Base-by-base conservation (phyloP, 2,329 filamentous ascomycete species). In the Claviceps digitariae region DNA sequence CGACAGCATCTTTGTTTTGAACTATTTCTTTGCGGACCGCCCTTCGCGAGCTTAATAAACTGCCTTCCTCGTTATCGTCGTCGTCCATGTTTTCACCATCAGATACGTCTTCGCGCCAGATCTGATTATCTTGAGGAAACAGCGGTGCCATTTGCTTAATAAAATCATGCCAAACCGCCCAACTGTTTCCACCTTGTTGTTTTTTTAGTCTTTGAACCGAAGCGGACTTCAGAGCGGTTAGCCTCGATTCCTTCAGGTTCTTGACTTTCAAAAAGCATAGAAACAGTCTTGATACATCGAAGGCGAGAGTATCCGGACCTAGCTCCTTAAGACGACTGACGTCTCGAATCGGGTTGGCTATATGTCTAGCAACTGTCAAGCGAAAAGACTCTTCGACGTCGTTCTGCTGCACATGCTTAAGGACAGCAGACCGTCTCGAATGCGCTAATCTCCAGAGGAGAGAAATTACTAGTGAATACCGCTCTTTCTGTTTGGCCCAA, bases 1-100 rank as follows among this genome's bases (percentile, higher is more conserved):
- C 70, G 44, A 76, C 70, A 0, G 77, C 67, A 17, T 61, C 63
- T 40, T 62, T 67, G 54, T 71, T 61, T 17, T 64, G 66, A 1
- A 71, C 56, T 31, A 71, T 67, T 52, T 69, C 66, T 48, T 61
- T 68, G 0, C 40, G 45, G 1, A 21, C 50, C 10, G 51, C 52
- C 31, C 57, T 67, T 23, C 63, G 62, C 20, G 53, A 45, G 8
- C 55, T 54, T 48, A 29, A n/a, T 15, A 36, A 40, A 17, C 55
- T 56, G 4, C 50, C 52, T 7, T 58, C 59, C 15, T 54, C 59
- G 7, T 56, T 51, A 17, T 55, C 58, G 7, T 56, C 52, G 17
- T 55, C 58, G 15, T 29, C 38, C 17, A 46, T 53, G 1, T 59
- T 31, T 10, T 60, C 56, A 6, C 60, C 58, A 23, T 64, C 62